These are phyloP conservation scores for Malassezia yamatoensis DNA, from an alignment of 1,284 basidiomycete species.

Conservation along the genomic window DNA sequence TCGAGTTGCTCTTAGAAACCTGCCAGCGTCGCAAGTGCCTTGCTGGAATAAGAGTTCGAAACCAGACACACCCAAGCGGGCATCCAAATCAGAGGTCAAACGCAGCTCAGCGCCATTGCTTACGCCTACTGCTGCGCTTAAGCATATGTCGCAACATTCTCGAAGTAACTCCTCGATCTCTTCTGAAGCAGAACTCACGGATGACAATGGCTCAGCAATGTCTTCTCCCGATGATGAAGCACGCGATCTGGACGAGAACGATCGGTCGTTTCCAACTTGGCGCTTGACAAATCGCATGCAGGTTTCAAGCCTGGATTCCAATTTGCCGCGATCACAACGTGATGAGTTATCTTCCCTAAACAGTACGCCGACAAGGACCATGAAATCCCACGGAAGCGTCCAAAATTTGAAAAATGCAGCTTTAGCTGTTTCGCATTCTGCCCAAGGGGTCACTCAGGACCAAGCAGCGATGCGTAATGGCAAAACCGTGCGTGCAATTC, in stretches of 20 bases:
- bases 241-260: slow-evolving; percentile 37
- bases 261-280: slow-evolving; percentile 17
- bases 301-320: slow-evolving; percentile 19
- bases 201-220: slow-evolving; percentile 43
- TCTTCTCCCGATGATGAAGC: slow-evolving; percentile 42
- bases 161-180: slow-evolving; percentile 27
- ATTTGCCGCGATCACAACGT: slow-evolving; percentile 14
- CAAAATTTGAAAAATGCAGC: not conserved
- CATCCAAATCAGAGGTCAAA: not conserved
- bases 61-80: slow-evolving; percentile 18
- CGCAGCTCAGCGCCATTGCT: slow-evolving; percentile 5
- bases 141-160: slow-evolving; percentile 13
- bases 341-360: slow-evolving; percentile 18
- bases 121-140: slow-evolving; percentile 16
- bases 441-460: not conserved
- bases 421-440: not conserved
- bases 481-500: slow-evolving; percentile 5
- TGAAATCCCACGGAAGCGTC: not conserved
- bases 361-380: slow-evolving; percentile 19
- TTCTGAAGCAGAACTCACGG: slow-evolving; percentile 42
- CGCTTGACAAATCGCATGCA: slow-evolving; percentile 26
- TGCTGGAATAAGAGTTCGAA: slow-evolving; percentile 36
- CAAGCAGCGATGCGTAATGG: slow-evolving; percentile 10
- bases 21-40: slow-evolving; percentile 40
- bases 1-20: slow-evolving; percentile 35